Percentiles rank a stretch among this genome's conserved stretches.
phyloP scores from a whole-genome alignment of 2,329 filamentous ascomycete species.

The Nothophoma quercina region DNA sequence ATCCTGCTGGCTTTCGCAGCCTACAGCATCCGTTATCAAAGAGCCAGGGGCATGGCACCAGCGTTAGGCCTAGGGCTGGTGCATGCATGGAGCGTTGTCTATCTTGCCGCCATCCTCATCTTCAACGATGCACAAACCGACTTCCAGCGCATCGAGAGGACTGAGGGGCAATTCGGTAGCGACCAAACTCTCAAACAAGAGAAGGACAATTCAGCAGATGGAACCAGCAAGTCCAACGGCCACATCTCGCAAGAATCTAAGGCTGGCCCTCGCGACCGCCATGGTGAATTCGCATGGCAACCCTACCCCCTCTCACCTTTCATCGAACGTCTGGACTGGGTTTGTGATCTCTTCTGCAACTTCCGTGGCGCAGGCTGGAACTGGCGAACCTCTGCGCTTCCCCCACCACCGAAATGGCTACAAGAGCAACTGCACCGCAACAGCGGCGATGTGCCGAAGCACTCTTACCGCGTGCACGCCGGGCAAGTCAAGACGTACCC shows the following conservation, averaged over 20 bases:
- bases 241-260: constrained; percentile 1
- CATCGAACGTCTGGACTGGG: constrained; percentile 65
- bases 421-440: constrained; percentile 48
- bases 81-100: constrained; percentile 62
- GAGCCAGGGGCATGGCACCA: constrained; percentile 59
- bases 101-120: constrained; percentile 61
- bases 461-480: constrained; percentile 31
- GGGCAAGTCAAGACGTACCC: constrained; percentile 50
- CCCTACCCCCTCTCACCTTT: constrained; percentile 58
- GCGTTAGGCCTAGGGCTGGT: constrained; percentile 64
- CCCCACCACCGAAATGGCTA: constrained; percentile 52
- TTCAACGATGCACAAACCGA: constrained; percentile 64
- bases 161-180: constrained; percentile 32
- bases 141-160: constrained; percentile 63
- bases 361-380: constrained; percentile 69
- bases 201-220: neutral
- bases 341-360: constrained; percentile 63
- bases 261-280: constrained; percentile 39
- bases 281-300: constrained; percentile 60
- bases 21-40: constrained; percentile 55
- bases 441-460: constrained; percentile 27
- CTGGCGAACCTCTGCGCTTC: constrained; percentile 61
- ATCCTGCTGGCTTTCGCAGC: constrained; percentile 53
- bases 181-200: constrained; percentile 2
- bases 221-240: neutral